A percentile compares a stretch with the other conserved stretches of the same genome.
Evolutionary conservation across 192 early-diverging fungal species (phyloP).

Genomic region (Mortierella alpina): DNA sequence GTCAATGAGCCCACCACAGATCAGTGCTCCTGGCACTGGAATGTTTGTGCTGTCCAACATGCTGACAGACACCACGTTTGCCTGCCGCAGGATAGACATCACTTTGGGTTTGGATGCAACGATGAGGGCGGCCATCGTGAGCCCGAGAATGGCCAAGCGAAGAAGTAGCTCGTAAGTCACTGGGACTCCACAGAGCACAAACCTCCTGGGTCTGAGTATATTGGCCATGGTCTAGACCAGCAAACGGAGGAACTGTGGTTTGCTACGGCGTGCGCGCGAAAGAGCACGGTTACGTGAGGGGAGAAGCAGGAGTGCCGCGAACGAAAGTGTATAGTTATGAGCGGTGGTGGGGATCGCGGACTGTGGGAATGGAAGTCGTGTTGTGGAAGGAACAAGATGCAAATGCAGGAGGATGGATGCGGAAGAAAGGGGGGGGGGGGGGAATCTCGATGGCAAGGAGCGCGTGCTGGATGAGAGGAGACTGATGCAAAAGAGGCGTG

Average conservation of each 20-base stretch:
- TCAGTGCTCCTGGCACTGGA: constrained; percentile 10
- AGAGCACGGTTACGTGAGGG: too few species aligned
- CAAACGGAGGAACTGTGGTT: too few species aligned
- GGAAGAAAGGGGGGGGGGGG: not conserved
- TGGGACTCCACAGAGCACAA: constrained; percentile 25
- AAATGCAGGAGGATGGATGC: too few species aligned
- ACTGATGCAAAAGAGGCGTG: not conserved
- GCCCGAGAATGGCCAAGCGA: constrained; percentile 6
- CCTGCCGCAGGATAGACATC: constrained; percentile 21
- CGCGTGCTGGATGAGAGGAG: too few species aligned
- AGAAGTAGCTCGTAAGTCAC: constrained; percentile 34
- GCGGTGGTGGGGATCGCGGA: not conserved
- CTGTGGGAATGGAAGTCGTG: not conserved
- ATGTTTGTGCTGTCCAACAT: constrained; percentile 11
- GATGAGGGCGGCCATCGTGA: constrained; percentile 17
- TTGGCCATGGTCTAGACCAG: not conserved
- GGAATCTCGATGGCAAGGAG: not conserved
- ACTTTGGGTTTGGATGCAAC: constrained; percentile 24
- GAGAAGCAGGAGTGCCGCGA: too few species aligned
- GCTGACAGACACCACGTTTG: constrained; percentile 34
- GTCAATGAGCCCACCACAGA: constrained; percentile 18
- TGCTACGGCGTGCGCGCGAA: not conserved
- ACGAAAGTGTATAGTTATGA: too few species aligned
- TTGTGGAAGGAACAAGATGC: not conserved
- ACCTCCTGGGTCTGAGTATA: constrained; percentile 7